Evolutionary conservation across 768 basidiomycete genomes (phyloP).

Genomic region (Suillus discolor): DNA sequence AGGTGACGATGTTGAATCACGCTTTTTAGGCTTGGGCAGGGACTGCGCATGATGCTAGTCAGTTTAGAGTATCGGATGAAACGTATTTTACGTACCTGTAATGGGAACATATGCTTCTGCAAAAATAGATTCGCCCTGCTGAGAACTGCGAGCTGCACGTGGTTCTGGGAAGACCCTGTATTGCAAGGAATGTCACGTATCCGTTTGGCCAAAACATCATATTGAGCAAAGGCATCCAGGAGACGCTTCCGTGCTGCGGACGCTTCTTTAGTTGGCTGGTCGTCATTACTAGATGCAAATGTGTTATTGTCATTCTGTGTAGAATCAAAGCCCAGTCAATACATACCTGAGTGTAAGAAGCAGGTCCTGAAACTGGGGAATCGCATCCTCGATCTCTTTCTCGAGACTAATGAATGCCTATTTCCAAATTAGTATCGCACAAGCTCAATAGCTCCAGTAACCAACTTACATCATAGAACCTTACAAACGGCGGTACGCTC

Average conservation of each 20-base stretch:
- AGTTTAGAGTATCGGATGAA: background rate
- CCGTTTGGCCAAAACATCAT: slow-evolving; percentile 86
- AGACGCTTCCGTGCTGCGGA: slow-evolving; percentile 75
- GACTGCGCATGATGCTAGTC: slow-evolving; percentile 31
- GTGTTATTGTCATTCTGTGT: slow-evolving; percentile 8
- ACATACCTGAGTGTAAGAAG: slow-evolving; percentile 66
- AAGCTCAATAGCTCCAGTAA: background rate
- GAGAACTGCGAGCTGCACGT: slow-evolving; percentile 81
- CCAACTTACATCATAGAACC: slow-evolving; percentile 65
- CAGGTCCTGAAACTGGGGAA: slow-evolving; percentile 90
- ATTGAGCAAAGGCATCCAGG: slow-evolving; percentile 83
- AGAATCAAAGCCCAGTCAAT: slow-evolving; percentile 23
- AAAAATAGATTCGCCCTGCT: slow-evolving; percentile 79
- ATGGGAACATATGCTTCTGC: slow-evolving; percentile 84
- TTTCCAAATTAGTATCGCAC: background rate
- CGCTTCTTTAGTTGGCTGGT: slow-evolving; percentile 68
- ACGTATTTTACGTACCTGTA: slow-evolving; percentile 23
- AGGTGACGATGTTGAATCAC: slow-evolving; percentile 17
- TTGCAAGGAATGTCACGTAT: slow-evolving; percentile 74
- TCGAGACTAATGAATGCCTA: slow-evolving; percentile 77
- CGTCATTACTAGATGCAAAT: slow-evolving; percentile 33
- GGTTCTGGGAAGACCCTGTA: slow-evolving; percentile 74
- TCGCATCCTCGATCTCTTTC: slow-evolving; percentile 83
- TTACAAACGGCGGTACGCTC: slow-evolving; percentile 60
- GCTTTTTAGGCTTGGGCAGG: slow-evolving; percentile 50